Conservation (phyloP, 148 eudicot species). For the Pharnaceum exiguum region DNA sequence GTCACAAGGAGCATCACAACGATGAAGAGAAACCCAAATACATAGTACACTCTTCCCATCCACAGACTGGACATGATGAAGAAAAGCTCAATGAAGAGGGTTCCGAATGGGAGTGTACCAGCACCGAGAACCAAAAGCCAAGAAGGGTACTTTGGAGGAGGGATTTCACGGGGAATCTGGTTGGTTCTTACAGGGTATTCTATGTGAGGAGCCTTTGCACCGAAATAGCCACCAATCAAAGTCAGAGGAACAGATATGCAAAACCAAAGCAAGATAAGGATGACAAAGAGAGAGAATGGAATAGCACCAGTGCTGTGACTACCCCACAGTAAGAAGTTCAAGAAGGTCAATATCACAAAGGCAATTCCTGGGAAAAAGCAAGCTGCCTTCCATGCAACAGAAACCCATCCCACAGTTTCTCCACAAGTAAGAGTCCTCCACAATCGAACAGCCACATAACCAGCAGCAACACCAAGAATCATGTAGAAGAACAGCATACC, state of each 20-base stretch:
- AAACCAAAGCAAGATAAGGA: slow-evolving; percentile 76
- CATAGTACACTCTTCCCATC: slow-evolving; percentile 89
- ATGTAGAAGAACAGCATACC: slow-evolving; percentile 78
- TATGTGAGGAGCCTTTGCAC: slow-evolving; percentile 72
- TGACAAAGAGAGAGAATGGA: slow-evolving; percentile 60
- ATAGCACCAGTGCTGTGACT: slow-evolving; percentile 81
- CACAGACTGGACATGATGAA: slow-evolving; percentile 85
- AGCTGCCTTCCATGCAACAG: slow-evolving; percentile 71
- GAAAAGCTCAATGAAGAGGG: slow-evolving; percentile 82
- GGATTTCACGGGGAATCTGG: slow-evolving; percentile 77
- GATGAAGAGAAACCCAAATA: slow-evolving; percentile 65
- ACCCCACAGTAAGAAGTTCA: slow-evolving; percentile 76
- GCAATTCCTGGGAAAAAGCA: slow-evolving; percentile 80
- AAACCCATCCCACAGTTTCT: slow-evolving; percentile 61
- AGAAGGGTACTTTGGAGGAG: slow-evolving; percentile 76
- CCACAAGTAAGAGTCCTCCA: slow-evolving; percentile 76
- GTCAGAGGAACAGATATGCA: slow-evolving; percentile 81
- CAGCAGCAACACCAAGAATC: slow-evolving; percentile 71
- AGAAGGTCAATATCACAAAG: slow-evolving; percentile 44
- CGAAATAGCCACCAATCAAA: slow-evolving; percentile 70
- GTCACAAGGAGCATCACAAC: slow-evolving; percentile 66
- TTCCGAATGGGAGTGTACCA: slow-evolving; percentile 78
- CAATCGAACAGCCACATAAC: slow-evolving; percentile 70
- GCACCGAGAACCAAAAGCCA: slow-evolving; percentile 83
- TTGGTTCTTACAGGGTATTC: slow-evolving; percentile 81